phyloP scores from a whole-genome alignment of 345 rosid species.

The Anacardium occidentale region DNA sequence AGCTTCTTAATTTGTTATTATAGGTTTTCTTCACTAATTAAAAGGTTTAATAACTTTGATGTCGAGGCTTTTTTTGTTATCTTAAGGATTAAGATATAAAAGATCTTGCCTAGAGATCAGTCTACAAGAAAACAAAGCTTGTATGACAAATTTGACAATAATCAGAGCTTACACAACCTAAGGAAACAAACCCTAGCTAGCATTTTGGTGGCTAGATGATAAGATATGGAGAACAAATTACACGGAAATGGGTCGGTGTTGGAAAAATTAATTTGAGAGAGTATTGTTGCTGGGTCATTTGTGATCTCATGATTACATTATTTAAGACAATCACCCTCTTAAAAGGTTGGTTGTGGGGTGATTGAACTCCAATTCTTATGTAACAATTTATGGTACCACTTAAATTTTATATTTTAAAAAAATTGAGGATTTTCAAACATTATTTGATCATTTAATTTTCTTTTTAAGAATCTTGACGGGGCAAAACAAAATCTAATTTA shows the following conservation, averaged over 20 bases:
- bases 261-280: not conserved
- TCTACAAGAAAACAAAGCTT: slow-evolving; percentile 12
- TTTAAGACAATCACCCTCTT: too few relatives aligned
- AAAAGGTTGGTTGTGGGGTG: too few relatives aligned
- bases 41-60: not conserved
- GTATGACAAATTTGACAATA: slow-evolving; percentile 15
- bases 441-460: too few relatives aligned
- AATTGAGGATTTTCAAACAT: too few relatives aligned
- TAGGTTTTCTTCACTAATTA: not conserved
- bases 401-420: too few relatives aligned
- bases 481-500: too few relatives aligned
- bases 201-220: not conserved
- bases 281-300: not conserved
- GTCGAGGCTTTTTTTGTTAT: not conserved
- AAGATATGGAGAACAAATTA: not conserved
- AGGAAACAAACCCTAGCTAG: not conserved
- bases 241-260: not conserved
- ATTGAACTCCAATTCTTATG: too few relatives aligned
- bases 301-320: slow-evolving; percentile 5
- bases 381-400: too few relatives aligned
- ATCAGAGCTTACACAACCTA: not conserved
- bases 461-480: too few relatives aligned
- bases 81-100: not conserved
- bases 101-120: slow-evolving; percentile 18
- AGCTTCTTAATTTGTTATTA: too few relatives aligned